Base-by-base conservation (phyloP, 164 flowering plant genomes). In the Liriodendron chinense region DNA sequence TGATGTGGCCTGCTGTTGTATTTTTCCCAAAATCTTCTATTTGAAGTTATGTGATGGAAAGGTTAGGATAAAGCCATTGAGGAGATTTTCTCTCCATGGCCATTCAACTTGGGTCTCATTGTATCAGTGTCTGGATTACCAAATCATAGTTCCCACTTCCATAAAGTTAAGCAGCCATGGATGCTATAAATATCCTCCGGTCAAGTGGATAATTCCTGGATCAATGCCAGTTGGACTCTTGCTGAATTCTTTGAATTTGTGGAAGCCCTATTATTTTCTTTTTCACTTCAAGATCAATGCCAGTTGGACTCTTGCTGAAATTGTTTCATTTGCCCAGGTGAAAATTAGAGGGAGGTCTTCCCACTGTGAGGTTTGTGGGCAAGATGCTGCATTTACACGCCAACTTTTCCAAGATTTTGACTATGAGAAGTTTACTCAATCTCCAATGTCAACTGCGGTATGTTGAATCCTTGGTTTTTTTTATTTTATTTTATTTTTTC, bases 341-440 rank as follows among this genome's bases (percentile, higher is more conserved):
- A 92, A 90, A 82, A 85, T 94, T 71, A 89, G 99, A 76, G 97
- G 97, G 59, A 90, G 90, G 74, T 90, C 92, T 73, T 72, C 61
- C 68, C 81, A 89, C 4, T 96, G 99, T 81, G 92, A 83, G 77
- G 97, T 81, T 74, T 96, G 99, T 82, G 93, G 97, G 80, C 95
- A 94, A 72, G 83, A 85, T 79, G 66, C 96, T 20, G 53, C 74
- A 47, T 85, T 96, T 74, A 77, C 83, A 7, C 63, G 61, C 50
- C 76, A 88, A 77, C 63, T 82, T 25, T 92, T 96, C 68, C 86
- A 73, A 78, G 83, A 86, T 22, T 91, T 96, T 78, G 97, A 96
- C 81, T 96, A 96, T 76, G 98, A 92, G 82, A 83, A 82, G 48
- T 96, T 94, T 82, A 96, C 99, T 65, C 88, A 86, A 69, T 72